Evolutionary conservation across 78 protist genomes (phyloP), one percentile per base, ranked within the genome.

Genomic region (Chrysochromulina parva): DNA sequence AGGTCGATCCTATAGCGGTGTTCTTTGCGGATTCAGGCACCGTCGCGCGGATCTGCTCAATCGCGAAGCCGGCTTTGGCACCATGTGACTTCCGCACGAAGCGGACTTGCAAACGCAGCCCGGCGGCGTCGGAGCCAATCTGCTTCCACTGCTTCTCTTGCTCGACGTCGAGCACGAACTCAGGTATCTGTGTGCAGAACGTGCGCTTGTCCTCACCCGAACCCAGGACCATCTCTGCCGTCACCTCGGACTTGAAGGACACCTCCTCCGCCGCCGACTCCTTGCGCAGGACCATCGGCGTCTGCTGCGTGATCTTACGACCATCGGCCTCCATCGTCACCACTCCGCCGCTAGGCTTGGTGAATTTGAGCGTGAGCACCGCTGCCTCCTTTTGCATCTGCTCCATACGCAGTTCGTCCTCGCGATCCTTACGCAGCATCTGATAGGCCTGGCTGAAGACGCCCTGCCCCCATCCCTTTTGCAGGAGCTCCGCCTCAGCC

Each of bases 141-240:
- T 69, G 78, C 50, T 69, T 69, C 78, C 78, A 69, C 78, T 69
- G 78, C 78, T 69, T 69, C 78, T 69, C 78, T 50, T 69, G 78
- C 50, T 69, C 78, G 13, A 4, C 7, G 78, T 69, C 78, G 48
- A 69, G 78, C 78, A 69, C 48, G 3, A 69, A 50, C 16, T 69
- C 78, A 50, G 5, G 9, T 2, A 69, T n/a, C 38, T 24, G 9
- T 28, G 50, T n/a, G 38, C 53, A 14, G 50, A 38, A 69, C 48
- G 38, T 24, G 52, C 78, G 78, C 38, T 5, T 16, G 52, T 69
- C 78, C 16, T 69, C 78, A 17, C 78, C 78, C 48, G 6, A 4
- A 2, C 78, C 78, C 5, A 13, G 2, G 26, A 69, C 78, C 78
- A 69, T 3, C 53, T 5, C 7, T 16, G 52, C 38, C 14, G 4